These are phyloP conservation scores for Saturnispora besseyi DNA, from an alignment of 805 yeast genomes.

Conservation along the genomic window DNA sequence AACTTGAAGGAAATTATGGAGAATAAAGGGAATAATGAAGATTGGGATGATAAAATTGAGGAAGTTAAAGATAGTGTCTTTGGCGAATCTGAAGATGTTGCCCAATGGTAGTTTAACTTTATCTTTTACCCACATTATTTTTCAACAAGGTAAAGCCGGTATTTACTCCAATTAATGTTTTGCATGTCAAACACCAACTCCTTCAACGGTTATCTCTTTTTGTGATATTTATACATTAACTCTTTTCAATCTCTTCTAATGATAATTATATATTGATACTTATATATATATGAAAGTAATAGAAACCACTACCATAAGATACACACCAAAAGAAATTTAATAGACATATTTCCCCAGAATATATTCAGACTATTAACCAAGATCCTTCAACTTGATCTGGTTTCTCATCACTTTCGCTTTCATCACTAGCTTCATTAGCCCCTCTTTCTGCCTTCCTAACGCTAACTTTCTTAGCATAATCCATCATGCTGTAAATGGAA, in stretches of 20 bases:
- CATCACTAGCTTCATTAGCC: conserved; percentile 12
- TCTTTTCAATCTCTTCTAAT: neutral
- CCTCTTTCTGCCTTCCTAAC: conserved; percentile 33
- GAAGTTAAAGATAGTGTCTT: conserved; percentile 62
- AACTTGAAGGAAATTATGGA: conserved; percentile 53
- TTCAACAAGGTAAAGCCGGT: conserved; percentile 11
- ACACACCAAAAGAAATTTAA: neutral
- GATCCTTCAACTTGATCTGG: conserved; percentile 23
- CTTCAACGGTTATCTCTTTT: conserved; percentile 8
- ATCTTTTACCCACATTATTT: conserved; percentile 6
- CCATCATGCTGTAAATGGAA: conserved; percentile 68
- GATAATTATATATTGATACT: neutral
- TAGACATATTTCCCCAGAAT: neutral
- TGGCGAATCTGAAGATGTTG: conserved; percentile 94
- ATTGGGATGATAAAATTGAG: conserved; percentile 36
- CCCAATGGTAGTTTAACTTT: conserved; percentile 60
- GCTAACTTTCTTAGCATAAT: conserved; percentile 59
- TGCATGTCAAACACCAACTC: neutral
- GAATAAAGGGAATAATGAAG: conserved; percentile 37
- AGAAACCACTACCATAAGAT: neutral
- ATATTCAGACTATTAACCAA: conserved; percentile 21
- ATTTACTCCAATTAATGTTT: conserved; percentile 3
- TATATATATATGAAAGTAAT: neutral
- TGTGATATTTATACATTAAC: neutral
- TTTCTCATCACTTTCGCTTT: conserved; percentile 13